Conservation (phyloP, 2,329 filamentous ascomycete genomes). For the Pseudogymnoascus pannorum region DNA sequence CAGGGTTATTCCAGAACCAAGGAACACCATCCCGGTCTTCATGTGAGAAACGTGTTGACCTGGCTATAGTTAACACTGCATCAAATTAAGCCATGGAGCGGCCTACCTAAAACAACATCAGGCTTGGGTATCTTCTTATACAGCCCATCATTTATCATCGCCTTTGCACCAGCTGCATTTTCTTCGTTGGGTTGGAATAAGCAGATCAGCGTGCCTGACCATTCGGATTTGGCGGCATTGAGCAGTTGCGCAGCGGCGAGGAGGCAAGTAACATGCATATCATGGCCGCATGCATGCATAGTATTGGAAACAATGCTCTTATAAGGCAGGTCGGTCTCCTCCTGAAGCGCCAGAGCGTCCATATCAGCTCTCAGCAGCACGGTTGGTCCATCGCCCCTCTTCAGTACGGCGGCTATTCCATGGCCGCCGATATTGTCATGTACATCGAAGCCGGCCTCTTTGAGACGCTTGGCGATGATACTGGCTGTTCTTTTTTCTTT, state of each 20-base stretch:
- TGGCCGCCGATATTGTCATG: slow-evolving; percentile 1
- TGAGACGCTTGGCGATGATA: not conserved
- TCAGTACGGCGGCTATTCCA: not conserved
- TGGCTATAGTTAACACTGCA: not conserved
- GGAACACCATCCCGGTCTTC: not conserved
- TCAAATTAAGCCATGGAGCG: not conserved
- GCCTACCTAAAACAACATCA: slow-evolving; percentile 37
- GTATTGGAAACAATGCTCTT: not conserved
- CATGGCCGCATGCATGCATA: slow-evolving; percentile 40
- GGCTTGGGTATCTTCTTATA: slow-evolving; percentile 45
- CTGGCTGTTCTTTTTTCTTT: not conserved
- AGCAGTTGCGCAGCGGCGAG: slow-evolving; percentile 42
- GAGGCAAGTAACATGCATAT: slow-evolving; percentile 46
- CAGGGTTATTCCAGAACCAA: slow-evolving; percentile 28
- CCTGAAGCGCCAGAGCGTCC: not conserved
- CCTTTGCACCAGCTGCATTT: slow-evolving; percentile 45
- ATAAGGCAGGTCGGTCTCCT: not conserved
- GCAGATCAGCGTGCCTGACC: slow-evolving; percentile 49
- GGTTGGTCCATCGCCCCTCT: not conserved
- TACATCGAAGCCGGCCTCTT: not conserved
- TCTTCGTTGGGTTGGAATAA: slow-evolving; percentile 56
- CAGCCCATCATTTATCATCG: slow-evolving; percentile 51
- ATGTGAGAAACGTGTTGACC: slow-evolving; percentile 40
- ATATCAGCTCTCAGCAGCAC: slow-evolving; percentile 1
- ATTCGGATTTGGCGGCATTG: slow-evolving; percentile 32